Conservation (phyloP, 805 yeast species). For the Hanseniaspora lindneri region DNA sequence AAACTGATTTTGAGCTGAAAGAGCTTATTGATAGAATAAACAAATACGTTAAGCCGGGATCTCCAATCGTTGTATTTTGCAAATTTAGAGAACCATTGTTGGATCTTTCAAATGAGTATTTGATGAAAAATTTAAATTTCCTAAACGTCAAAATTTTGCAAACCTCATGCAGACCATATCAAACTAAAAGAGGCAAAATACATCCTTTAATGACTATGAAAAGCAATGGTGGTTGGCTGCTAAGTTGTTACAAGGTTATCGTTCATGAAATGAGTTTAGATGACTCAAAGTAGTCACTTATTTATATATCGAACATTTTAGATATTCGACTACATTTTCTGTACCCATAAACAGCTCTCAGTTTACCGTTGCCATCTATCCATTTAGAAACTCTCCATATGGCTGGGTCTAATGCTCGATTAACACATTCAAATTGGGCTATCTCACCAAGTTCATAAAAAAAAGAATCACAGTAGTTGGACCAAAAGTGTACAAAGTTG, state of each 20-base stretch:
- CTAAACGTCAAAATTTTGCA: constrained; percentile 76
- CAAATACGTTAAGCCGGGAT: constrained; percentile 64
- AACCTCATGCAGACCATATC: constrained; percentile 73
- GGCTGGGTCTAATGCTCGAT: constrained; percentile 18
- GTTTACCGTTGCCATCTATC: constrained; percentile 40
- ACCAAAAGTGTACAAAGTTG: constrained; percentile 39
- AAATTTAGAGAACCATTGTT: constrained; percentile 71
- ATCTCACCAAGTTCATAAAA: constrained; percentile 66
- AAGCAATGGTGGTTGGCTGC: constrained; percentile 81
- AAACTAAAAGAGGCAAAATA: constrained; percentile 83
- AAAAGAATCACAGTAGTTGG: constrained; percentile 38
- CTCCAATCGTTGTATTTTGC: constrained; percentile 73
- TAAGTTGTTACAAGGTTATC: constrained; percentile 66
- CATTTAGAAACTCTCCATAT: constrained; percentile 42
- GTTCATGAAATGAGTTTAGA: constrained; percentile 34
- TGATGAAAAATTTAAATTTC: constrained; percentile 54
- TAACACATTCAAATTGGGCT: constrained; percentile 42
- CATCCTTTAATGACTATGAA: constrained; percentile 92
- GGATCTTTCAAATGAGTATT: constrained; percentile 51
- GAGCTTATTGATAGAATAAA: constrained; percentile 51
- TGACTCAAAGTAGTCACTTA: not conserved
- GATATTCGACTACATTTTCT: constrained; percentile 20
- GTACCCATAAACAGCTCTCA: constrained; percentile 60
- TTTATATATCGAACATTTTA: constrained; percentile 8
- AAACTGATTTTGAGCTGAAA: constrained; percentile 59